Conservation (phyloP, 495 filamentous ascomycete species). For the Neurospora sp. region DNA sequence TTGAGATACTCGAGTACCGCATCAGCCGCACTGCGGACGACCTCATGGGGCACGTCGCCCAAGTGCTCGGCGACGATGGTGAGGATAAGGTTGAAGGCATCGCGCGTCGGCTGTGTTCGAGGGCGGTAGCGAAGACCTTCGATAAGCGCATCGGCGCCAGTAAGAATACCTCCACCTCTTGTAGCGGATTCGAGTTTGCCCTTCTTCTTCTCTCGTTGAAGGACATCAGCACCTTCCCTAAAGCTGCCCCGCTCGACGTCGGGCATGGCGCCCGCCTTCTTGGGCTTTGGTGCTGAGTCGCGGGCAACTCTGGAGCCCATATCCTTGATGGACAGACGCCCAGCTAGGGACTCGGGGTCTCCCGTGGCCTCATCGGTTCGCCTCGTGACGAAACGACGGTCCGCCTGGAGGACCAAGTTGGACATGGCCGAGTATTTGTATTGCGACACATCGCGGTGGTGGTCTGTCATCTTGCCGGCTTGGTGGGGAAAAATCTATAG, state of each 20-base stretch:
- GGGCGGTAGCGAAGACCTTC: constrained; percentile 81
- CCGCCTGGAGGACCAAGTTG: constrained; percentile 99
- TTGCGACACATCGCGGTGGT: constrained; percentile 79
- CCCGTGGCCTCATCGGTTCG: constrained; percentile 91
- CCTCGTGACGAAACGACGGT: constrained; percentile 88
- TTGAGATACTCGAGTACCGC: constrained; percentile 85
- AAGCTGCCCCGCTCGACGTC: constrained; percentile 68
- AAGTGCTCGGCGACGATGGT: constrained; percentile 81
- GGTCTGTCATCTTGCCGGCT: constrained; percentile 62
- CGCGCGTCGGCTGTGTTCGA: constrained; percentile 81
- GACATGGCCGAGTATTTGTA: constrained; percentile 99
- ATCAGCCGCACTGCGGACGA: constrained; percentile 92
- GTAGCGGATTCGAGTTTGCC: constrained; percentile 63
- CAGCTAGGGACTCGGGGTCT: constrained; percentile 93
- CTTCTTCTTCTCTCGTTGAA: constrained; percentile 81
- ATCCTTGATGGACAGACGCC: constrained; percentile 81
- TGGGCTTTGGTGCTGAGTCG: constrained; percentile 70
- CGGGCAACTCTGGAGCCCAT: constrained; percentile 82
- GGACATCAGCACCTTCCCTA: constrained; percentile 75
- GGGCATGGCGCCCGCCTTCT: constrained; percentile 53
- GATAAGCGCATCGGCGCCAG: constrained; percentile 73
- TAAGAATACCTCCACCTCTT: constrained; percentile 71
- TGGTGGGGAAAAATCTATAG: not conserved
- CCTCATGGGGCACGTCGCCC: constrained; percentile 85
- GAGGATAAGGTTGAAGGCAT: constrained; percentile 91